These are phyloP conservation scores for Triticum dicoccoides DNA, from an alignment of 176 grass and related monocot species.

Conservation along the genomic window DNA sequence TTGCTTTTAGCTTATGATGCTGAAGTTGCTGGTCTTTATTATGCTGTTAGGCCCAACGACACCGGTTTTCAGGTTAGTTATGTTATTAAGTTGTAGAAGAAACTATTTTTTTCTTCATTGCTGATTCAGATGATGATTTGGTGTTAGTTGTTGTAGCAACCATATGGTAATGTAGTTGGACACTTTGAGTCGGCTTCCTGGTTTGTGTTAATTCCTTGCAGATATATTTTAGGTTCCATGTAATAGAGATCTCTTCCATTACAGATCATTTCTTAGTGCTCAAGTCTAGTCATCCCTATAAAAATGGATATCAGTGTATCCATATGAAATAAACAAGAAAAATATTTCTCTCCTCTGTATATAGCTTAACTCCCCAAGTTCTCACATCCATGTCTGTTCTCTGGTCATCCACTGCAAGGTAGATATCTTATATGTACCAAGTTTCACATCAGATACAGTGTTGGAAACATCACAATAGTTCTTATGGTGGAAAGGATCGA, in stretches of 20 bases:
- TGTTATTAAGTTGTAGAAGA: slow-evolving; percentile 1
- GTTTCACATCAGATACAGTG: not conserved
- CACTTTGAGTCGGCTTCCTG: not conserved
- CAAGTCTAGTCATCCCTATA: not conserved
- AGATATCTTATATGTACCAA: not conserved
- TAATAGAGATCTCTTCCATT: not conserved
- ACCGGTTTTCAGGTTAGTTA: slow-evolving; percentile 83
- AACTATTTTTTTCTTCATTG: not conserved
- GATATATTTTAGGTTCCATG: not conserved
- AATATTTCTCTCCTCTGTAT: not conserved
- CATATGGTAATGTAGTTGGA: not conserved
- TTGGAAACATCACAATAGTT: not conserved
- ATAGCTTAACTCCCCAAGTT: not conserved
- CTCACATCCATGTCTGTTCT: not conserved
- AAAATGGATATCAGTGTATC: slow-evolving; percentile 2
- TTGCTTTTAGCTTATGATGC: slow-evolving; percentile 89
- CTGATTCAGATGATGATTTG: slow-evolving; percentile 14
- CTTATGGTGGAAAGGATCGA: not conserved
- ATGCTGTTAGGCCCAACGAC: slow-evolving; percentile 48
- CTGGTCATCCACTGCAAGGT: not conserved
- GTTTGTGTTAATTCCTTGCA: not conserved
- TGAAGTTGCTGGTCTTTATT: slow-evolving; percentile 92
- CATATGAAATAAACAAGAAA: not conserved
- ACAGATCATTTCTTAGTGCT: not conserved
- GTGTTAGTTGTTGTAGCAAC: slow-evolving; percentile 6